phyloP scores from a whole-genome alignment of 345 rosid species.

The Litchi chinensis region DNA sequence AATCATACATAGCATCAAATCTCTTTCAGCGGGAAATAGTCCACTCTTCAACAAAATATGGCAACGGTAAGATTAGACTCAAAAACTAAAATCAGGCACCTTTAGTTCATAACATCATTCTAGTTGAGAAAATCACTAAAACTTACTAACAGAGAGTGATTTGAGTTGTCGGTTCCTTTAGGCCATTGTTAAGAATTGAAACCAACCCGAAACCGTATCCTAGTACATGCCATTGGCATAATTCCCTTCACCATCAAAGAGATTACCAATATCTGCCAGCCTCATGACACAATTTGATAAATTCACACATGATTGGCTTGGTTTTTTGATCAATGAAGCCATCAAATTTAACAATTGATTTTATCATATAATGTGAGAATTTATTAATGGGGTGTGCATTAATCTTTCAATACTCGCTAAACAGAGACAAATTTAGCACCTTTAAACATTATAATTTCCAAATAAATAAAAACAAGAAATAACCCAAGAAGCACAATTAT shows the following conservation, averaged over 20 bases:
- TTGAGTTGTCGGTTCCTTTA: background rate
- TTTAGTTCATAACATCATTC: background rate
- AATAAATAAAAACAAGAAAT: background rate
- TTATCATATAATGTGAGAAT: background rate
- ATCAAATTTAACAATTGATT: background rate
- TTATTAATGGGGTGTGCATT: background rate
- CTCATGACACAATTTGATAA: background rate
- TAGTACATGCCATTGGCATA: background rate
- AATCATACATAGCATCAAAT: background rate
- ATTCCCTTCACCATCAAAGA: too few species aligned
- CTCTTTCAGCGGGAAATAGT: background rate
- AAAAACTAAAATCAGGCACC: background rate
- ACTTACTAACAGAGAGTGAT: background rate
- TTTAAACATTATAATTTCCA: background rate
- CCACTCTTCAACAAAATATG: background rate
- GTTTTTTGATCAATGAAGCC: background rate
- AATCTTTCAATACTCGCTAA: background rate
- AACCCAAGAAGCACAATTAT: slow-evolving; percentile 9
- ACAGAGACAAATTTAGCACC: background rate
- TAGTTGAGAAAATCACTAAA: background rate
- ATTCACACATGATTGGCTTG: background rate
- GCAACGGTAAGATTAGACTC: background rate
- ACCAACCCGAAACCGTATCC: background rate
- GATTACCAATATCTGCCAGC: background rate
- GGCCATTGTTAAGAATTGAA: background rate